A percentile compares a stretch with the other conserved stretches of the same genome.
phyloP scores from a whole-genome alignment of 106 monocot species.

The Phalaenopsis equestris region DNA sequence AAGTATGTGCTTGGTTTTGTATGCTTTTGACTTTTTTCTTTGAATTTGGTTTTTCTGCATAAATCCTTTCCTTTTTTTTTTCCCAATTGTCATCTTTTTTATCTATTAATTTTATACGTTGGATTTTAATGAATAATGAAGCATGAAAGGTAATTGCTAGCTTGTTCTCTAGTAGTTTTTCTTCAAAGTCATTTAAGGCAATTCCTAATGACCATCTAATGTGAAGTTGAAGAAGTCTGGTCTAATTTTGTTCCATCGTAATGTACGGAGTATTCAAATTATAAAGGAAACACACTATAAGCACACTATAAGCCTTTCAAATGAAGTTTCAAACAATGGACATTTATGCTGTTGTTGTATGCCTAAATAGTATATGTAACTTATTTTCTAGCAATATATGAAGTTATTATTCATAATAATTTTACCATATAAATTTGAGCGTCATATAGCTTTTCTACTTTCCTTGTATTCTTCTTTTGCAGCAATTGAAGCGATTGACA shows the following conservation, averaged over 20 bases:
- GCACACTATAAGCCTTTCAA: neutral
- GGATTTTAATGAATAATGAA: no score
- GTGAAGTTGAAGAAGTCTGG: neutral
- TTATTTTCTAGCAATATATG: neutral
- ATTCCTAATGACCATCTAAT: neutral
- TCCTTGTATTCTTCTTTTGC: constrained; percentile 13
- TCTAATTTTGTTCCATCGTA: neutral
- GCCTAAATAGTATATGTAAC: neutral
- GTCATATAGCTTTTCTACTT: neutral
- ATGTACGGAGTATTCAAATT: neutral
- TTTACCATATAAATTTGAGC: neutral
- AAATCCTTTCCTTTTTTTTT: no score
- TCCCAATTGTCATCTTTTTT: no score
- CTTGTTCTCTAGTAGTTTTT: no score
- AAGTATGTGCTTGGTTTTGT: no score
- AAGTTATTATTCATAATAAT: neutral
- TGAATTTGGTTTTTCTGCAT: no score
- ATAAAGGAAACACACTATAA: neutral
- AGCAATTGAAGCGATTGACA: constrained; percentile 87
- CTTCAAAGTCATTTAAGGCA: neutral
- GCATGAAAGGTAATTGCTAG: no score
- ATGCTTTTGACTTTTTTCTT: no score
- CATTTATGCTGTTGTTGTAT: neutral
- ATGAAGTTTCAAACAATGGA: neutral
- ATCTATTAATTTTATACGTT: no score